Evolutionary conservation across 148 eudicot species (phyloP).

Genomic region (Chenopodium berlandieri): DNA sequence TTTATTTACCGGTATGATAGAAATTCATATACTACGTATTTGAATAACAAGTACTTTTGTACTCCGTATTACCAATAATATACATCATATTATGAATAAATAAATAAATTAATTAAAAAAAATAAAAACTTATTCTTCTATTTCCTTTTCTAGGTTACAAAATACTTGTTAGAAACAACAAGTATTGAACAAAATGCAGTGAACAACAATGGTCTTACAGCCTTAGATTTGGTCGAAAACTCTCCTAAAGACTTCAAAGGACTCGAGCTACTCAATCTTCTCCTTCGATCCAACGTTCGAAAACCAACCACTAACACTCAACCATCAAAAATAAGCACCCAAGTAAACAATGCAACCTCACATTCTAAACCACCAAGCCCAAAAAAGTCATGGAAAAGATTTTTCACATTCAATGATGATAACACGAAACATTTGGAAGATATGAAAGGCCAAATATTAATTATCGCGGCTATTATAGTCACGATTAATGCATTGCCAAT

Average conservation of each 20-base stretch:
- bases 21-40: too few relatives aligned
- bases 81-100: too few relatives aligned
- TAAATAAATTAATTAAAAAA: too few relatives aligned
- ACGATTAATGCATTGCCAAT: slow-evolving; percentile 22
- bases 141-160: slow-evolving; percentile 24
- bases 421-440: slow-evolving; percentile 15
- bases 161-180: slow-evolving; percentile 29
- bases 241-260: slow-evolving; percentile 39
- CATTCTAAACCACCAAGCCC: slow-evolving; percentile 1
- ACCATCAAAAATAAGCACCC: background rate
- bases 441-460: slow-evolving; percentile 23
- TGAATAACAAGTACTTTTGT: too few relatives aligned
- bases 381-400: slow-evolving; percentile 23
- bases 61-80: too few relatives aligned
- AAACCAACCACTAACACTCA: slow-evolving; percentile 5
- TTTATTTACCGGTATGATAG: too few relatives aligned
- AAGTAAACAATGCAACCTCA: background rate
- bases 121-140: background rate
- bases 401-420: slow-evolving; percentile 24
- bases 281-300: slow-evolving; percentile 23
- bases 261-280: slow-evolving; percentile 34
- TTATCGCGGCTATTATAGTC: slow-evolving; percentile 25
- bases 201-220: slow-evolving; percentile 36
- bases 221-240: slow-evolving; percentile 35
- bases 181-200: slow-evolving; percentile 14